phyloP scores from a whole-genome alignment of 2,329 filamentous ascomycete species.

The Phaeosphaeria sp. region DNA sequence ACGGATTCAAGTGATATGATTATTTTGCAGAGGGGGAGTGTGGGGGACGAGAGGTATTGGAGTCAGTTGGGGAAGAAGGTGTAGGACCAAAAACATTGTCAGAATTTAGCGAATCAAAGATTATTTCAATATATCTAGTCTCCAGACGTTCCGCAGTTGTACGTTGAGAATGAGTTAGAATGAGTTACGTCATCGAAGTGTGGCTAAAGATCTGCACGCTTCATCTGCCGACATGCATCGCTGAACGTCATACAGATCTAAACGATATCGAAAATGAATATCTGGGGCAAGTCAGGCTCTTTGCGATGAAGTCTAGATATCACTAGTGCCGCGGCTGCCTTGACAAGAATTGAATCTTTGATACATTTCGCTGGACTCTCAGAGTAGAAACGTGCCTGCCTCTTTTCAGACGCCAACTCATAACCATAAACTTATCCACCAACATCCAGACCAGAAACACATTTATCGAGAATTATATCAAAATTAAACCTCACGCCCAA shows the following conservation, averaged over 20 bases:
- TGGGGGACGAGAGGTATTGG: background rate
- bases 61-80: background rate
- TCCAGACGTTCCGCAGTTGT: background rate
- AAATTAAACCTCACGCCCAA: too few relatives aligned
- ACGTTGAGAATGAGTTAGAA: background rate
- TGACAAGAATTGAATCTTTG: too few relatives aligned
- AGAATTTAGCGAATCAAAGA: background rate
- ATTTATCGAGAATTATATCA: too few relatives aligned
- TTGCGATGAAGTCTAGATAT: too few relatives aligned
- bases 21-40: conserved; percentile 4
- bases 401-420: too few relatives aligned
- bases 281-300: too few relatives aligned
- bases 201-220: background rate
- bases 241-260: background rate
- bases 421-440: too few relatives aligned
- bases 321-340: too few relatives aligned
- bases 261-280: background rate
- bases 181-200: background rate
- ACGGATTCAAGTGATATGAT: conserved; percentile 11
- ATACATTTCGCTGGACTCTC: too few relatives aligned
- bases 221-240: background rate
- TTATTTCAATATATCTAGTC: background rate
- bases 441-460: too few relatives aligned
- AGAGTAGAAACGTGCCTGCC: too few relatives aligned
- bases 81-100: background rate